Conservation (phyloP, 2,329 filamentous ascomycete species). For the Calonectria honghensis region DNA sequence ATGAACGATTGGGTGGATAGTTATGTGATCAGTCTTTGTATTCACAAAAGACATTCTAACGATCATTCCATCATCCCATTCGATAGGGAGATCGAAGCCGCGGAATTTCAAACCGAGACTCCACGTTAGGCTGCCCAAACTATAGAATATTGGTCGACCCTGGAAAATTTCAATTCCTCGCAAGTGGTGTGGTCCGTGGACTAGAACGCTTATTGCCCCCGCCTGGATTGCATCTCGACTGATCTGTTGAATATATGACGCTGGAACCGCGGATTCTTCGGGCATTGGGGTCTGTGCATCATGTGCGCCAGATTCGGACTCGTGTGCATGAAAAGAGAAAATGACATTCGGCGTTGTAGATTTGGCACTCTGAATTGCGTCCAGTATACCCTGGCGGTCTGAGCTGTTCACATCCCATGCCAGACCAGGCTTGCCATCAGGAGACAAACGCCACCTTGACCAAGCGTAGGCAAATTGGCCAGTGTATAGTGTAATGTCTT, state of each 20-base stretch:
- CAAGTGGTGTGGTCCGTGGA: background rate
- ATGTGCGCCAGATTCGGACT: background rate
- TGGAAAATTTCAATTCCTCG: constrained; percentile 2
- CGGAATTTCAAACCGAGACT: background rate
- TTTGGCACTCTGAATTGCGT: background rate
- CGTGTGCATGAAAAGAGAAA: constrained; percentile 1
- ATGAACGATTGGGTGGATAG: background rate
- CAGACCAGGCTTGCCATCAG: background rate
- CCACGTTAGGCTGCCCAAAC: background rate
- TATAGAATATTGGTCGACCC: background rate
- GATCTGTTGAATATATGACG: background rate
- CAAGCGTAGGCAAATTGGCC: background rate
- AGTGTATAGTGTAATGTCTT: background rate
- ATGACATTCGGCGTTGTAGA: background rate
- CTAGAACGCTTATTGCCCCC: background rate
- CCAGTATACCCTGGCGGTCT: background rate
- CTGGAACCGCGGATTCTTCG: background rate
- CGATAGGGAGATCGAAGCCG: background rate
- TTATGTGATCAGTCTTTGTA: background rate
- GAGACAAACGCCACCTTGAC: background rate
- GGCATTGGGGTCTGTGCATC: background rate
- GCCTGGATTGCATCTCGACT: background rate
- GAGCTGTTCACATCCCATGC: background rate
- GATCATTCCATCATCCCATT: background rate
- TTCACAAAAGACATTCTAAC: background rate